A percentile compares a stretch with the other conserved stretches of the same genome.
phyloP scores from a whole-genome alignment of 495 filamentous ascomycete species.

The Aspergillus avenaceus region DNA sequence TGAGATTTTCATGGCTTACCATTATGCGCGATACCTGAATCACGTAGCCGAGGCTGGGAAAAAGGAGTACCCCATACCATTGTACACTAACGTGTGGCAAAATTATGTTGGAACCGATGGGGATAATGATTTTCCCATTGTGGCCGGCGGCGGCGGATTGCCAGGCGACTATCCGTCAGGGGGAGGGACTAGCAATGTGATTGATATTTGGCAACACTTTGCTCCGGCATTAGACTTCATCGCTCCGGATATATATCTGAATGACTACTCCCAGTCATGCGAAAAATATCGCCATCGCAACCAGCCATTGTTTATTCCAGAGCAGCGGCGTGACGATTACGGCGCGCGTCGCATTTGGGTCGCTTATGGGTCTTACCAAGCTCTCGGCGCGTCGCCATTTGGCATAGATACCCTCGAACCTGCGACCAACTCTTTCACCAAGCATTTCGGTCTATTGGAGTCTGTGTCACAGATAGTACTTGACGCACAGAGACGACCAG shows the following conservation, averaged over 20 bases:
- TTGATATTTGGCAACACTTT: constrained; percentile 43
- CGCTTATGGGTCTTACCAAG: constrained; percentile 38
- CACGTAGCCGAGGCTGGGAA: constrained; percentile 41
- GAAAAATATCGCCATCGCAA: constrained; percentile 38
- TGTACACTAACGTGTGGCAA: constrained; percentile 48
- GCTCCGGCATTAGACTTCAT: constrained; percentile 45
- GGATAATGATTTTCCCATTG: constrained; percentile 29
- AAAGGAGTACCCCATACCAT: constrained; percentile 36
- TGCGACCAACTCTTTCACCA: constrained; percentile 29
- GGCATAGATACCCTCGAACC: constrained; percentile 42
- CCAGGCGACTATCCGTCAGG: constrained; percentile 47
- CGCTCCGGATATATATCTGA: constrained; percentile 45
- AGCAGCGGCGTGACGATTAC: constrained; percentile 46
- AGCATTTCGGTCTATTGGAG: constrained; percentile 35
- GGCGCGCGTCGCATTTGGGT: constrained; percentile 42
- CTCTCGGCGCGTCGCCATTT: constrained; percentile 41
- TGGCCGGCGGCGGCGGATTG: constrained; percentile 39
- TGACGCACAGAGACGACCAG: constrained; percentile 31
- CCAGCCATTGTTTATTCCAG: constrained; percentile 49
- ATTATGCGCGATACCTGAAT: constrained; percentile 41
- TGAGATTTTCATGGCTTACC: constrained; percentile 50
- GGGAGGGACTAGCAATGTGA: constrained; percentile 32
- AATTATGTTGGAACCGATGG: constrained; percentile 28
- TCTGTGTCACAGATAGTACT: constrained; percentile 34
- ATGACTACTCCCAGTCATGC: constrained; percentile 39